Percentiles rank a stretch among this genome's conserved stretches.
Evolutionary conservation across 1,139 yeast species (phyloP).

Genomic region (Diutina ranongensis): DNA sequence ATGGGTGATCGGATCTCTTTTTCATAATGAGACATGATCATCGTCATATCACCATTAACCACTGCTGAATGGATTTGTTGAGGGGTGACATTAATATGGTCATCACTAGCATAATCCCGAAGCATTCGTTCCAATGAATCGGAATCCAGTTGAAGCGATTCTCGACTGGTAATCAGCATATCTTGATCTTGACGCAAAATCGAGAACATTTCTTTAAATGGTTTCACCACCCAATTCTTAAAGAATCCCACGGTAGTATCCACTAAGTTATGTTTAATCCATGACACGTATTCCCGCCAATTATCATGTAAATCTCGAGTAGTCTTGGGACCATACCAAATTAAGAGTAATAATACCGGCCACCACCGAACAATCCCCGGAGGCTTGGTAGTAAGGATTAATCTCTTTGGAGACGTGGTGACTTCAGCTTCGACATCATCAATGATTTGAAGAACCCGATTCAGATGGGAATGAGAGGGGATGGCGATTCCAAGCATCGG

Average conservation of each 20-base stretch:
- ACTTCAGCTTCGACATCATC: not conserved
- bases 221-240: conserved; percentile 74
- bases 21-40: conserved; percentile 75
- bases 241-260: conserved; percentile 60
- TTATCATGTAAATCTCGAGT: not conserved
- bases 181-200: conserved; percentile 76
- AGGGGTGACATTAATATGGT: conserved; percentile 12
- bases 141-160: conserved; percentile 67
- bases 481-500: not conserved
- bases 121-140: conserved; percentile 84
- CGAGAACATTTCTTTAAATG: conserved; percentile 60
- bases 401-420: not conserved
- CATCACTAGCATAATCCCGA: conserved; percentile 48
- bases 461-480: not conserved
- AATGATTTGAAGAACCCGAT: not conserved
- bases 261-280: conserved; percentile 46
- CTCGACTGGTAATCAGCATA: conserved; percentile 68
- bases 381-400: not conserved
- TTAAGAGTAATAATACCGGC: not conserved
- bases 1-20: conserved; percentile 62
- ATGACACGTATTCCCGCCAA: conserved; percentile 16
- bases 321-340: conserved; percentile 1
- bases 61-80: conserved; percentile 31
- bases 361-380: not conserved
- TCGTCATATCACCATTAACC: conserved; percentile 62